Evolutionary conservation across 2,329 filamentous ascomycete species (phyloP), one percentile per base, ranked within the genome.

Genomic region (Juglanconis sp.): DNA sequence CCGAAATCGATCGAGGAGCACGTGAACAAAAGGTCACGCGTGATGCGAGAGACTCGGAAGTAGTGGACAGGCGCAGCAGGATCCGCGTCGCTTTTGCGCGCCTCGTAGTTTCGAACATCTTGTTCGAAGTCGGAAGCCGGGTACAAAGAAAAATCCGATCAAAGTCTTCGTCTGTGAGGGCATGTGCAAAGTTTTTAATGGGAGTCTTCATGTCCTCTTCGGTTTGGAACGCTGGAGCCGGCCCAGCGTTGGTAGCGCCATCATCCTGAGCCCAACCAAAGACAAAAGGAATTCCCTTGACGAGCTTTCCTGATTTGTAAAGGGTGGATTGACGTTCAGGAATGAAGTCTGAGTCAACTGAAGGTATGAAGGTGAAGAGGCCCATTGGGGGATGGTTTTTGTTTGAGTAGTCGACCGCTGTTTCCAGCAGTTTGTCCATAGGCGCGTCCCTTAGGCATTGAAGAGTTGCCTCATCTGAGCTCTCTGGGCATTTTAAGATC

Each of bases 261-360:
- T 72, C 70, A 34, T 72, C 70, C 32, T 71, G 65, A 0, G 65
- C 55, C 68, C 68, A 71, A 30, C 66, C 66, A 47, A 65, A 67
- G 4, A 71, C 65, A 4, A 68, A 60, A 0, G 69, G 68, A 32
- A 71, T 63, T 3, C 60, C 63, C 62, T 49, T 58, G 11, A 44
- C 30, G 7, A 44, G 55, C 1, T 40, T 46, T 31, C 69, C 68
- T 1, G 63, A 5, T 42, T 64, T 70, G 47, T 67, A 68, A 0
- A 71, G 47, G 0, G 49, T 47, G 0, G 68, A 65, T 3, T 68
- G 68, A 0, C 69, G 63, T 1, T 68, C 69, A 0, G 68, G 68
- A 5, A 71, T 51, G 8, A 72, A 66, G 34, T 72, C 69, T 0
- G 38, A 65, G 35, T 72, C 70, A 2, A 71, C 47, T 0, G 69